Evolutionary conservation across 108 stramenopile species (phyloP).

Genomic region (Fistulifera pelliculosa): DNA sequence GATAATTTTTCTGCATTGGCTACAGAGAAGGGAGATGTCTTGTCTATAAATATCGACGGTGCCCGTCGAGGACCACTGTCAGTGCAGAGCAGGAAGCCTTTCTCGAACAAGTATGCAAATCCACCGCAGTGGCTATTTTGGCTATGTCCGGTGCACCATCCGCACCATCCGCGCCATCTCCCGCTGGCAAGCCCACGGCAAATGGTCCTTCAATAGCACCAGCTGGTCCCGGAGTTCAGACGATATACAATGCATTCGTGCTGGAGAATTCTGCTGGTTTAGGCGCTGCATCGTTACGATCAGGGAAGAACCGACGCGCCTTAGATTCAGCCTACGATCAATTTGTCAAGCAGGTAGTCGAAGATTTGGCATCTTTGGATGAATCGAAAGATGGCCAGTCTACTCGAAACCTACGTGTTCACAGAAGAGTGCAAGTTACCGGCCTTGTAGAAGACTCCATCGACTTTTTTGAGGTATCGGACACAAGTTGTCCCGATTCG

Average conservation of each 20-base stretch:
- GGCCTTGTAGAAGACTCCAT: constrained; percentile 2
- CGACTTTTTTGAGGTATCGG: too few relatives aligned
- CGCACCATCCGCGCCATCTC: background rate
- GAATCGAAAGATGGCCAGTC: background rate
- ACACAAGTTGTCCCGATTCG: too few relatives aligned
- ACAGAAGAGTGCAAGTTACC: background rate
- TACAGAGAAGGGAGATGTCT: background rate
- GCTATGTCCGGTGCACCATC: too few relatives aligned
- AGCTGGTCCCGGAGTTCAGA: background rate
- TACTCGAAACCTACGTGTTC: background rate
- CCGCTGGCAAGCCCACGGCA: background rate
- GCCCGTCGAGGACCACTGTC: constrained; percentile 19
- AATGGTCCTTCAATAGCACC: background rate
- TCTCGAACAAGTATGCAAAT: constrained; percentile 17
- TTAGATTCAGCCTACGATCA: constrained; percentile 20
- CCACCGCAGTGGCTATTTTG: background rate
- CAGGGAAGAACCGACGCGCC: constrained; percentile 19
- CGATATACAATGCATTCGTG: constrained; percentile 30
- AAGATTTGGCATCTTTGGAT: background rate
- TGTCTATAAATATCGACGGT: constrained; percentile 22
- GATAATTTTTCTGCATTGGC: constrained; percentile 12
- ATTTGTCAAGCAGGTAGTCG: constrained; percentile 9
- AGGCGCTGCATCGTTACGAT: constrained; percentile 7
- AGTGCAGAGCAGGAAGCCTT: constrained; percentile 10
- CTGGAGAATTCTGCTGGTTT: constrained; percentile 17